phyloP scores from a whole-genome alignment of 768 basidiomycete species.

The Exidia glandulosa region DNA sequence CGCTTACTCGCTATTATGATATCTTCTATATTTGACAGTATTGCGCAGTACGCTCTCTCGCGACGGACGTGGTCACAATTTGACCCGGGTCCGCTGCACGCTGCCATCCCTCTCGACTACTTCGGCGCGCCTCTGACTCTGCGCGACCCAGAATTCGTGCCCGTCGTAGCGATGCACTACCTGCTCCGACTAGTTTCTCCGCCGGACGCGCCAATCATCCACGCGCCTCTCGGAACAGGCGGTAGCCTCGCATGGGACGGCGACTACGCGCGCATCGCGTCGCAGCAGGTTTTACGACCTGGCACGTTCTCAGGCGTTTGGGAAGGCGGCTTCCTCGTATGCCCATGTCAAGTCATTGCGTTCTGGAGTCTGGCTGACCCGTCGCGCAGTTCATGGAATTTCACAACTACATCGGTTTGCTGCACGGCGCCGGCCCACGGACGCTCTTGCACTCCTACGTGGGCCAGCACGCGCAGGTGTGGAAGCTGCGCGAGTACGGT shows the following conservation, averaged over 20 bases:
- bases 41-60: neutral
- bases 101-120: neutral
- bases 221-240: neutral
- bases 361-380: neutral
- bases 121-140: neutral
- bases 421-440: conserved; percentile 55
- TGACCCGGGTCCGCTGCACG: neutral
- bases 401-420: conserved; percentile 65
- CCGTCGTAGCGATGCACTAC: neutral
- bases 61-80: neutral
- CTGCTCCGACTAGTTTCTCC: neutral
- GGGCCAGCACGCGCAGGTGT: conserved; percentile 80
- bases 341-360: too few species aligned
- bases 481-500: conserved; percentile 67
- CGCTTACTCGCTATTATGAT: too few species aligned
- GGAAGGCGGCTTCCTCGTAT: conserved; percentile 9
- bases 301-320: conserved; percentile 8
- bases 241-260: neutral
- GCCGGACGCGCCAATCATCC: neutral
- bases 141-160: neutral
- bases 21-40: too few species aligned
- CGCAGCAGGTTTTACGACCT: neutral
- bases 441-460: conserved; percentile 63
- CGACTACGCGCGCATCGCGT: neutral
- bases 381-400: conserved; percentile 66